Base-by-base conservation (phyloP, 1,284 basidiomycete species). In the Ceraceosorus bombacis region DNA sequence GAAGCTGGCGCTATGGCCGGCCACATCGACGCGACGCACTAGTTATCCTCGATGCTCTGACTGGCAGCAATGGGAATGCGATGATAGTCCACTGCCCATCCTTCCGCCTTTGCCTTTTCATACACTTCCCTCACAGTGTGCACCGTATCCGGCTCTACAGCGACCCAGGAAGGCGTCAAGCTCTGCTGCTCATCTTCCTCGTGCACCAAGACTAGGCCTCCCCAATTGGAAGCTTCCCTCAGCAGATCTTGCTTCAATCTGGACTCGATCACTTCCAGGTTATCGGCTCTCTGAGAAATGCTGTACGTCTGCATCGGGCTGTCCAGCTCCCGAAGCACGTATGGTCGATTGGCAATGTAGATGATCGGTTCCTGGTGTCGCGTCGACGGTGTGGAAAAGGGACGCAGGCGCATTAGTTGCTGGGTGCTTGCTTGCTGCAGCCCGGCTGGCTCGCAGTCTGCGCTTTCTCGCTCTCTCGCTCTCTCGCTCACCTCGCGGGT, bases 101-200 rank as follows among this genome's bases (percentile, higher is more conserved):
- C 93, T 51, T 89, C 84, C 13, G 79, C 78, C 66, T 85, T 86
- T 82, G 95, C 85, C 46, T 60, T 59, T 10, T 68, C 60, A 64
- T 67, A 97, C 2, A 98, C 82, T 77, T 98, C 91, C 54, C 85
- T 83, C 6, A 88, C 87, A 0, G 95, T 98, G 71, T 86, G 85
- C 15, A 98, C 90, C 66, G 88, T 92, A 15, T 81, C 82, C 37
- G 81, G 81, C 74, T 97, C 93, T 9, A 96, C 89, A 15, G 89
- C 85, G 1, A 94, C 91, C 95, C 95, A 98, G 1, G 91, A 94
- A 0, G 93, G 90, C 2, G 91, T 79, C 65, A 96, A 88, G 0
- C n/a, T 17, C 5, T 43, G 41, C 1, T 48, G 6, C 49, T 59
- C 58, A 4, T 88, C 86, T 4, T 63, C 62, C 69, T 93, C 90